Evolutionary conservation across 108 stramenopile species (phyloP), one percentile per base, ranked within the genome.

Genomic region (Nitzschia palea): DNA sequence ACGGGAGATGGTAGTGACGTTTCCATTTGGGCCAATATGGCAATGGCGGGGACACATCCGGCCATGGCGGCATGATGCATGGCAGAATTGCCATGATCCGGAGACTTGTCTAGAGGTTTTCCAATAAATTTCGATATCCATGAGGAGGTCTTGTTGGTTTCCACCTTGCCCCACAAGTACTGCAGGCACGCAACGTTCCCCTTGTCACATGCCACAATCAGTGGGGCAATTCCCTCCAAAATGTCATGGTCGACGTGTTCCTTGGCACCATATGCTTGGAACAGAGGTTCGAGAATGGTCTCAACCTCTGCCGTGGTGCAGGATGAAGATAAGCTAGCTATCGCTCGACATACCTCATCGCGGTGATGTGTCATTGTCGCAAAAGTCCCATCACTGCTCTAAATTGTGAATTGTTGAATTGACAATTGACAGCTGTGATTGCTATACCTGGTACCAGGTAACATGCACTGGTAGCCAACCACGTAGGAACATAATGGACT

Each of bases 131-230:
- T 45, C 26, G 34, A 23, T 30, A 33, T 47, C 4, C 47, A 50
- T 2, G 47, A 12, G 23, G 48, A 70, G 15, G 6, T 1, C 25
- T 15, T 42, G 25, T 0, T 33, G 47, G 56, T 32, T 10, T 53
- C 37, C 23, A n/a, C 0, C 18, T 55, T 54, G 30, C 40, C 10
- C 29, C 28, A 25, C 3, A 77, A 45, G 36, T 71, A 82, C 30
- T 69, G 17, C 14, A 82, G 64, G 30, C 74, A 75, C n/a, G 44
- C 29, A 15, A 64, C 31, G 32, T 76, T 66, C 28, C 66, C 67
- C 68, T 75, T 79, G 57, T 90, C 86, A 52, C 89, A 87, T 29
- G 86, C 84, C 36, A 87, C 23, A 72, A 86, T 79, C 5, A 87
- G 66, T 29, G 89, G 89, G 2, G 86, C 77, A 20, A 86, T 42